A percentile compares a stretch with the other conserved stretches of the same genome.
Conservation (phyloP, 495 filamentous ascomycete genomes). For the Elaphomyces granulatus region DNA sequence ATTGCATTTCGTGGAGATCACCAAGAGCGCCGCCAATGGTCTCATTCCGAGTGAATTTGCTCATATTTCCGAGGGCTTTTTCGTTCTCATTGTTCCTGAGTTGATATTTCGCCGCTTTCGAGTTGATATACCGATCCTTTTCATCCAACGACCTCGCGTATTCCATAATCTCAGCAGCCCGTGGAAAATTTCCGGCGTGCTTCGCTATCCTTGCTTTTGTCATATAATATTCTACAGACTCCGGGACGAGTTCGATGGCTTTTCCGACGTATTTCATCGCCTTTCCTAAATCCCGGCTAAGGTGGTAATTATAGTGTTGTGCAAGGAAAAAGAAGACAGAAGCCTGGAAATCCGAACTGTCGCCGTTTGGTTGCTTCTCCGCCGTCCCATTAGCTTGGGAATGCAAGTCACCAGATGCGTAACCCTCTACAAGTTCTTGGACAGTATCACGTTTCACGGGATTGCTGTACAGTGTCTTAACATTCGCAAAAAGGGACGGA, state of each 20-base stretch:
- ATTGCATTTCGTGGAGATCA: constrained; percentile 96
- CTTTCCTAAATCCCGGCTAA: constrained; percentile 69
- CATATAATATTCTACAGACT: constrained; percentile 85
- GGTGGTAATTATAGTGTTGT: constrained; percentile 89
- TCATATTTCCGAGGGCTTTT: constrained; percentile 72
- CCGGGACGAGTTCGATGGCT: constrained; percentile 56
- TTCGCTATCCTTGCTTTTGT: constrained; percentile 92
- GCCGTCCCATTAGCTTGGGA: constrained; percentile 33
- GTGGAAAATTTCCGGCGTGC: constrained; percentile 64
- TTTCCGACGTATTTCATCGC: constrained; percentile 73
- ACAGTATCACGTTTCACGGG: constrained; percentile 59
- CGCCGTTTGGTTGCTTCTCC: constrained; percentile 35
- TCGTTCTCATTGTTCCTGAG: constrained; percentile 85
- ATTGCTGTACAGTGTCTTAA: constrained; percentile 80
- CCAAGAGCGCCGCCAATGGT: constrained; percentile 73
- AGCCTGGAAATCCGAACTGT: constrained; percentile 45
- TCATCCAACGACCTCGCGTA: constrained; percentile 69
- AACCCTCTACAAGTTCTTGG: constrained; percentile 63
- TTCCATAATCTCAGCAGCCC: constrained; percentile 81
- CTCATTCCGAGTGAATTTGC: constrained; percentile 87
- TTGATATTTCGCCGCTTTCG: constrained; percentile 94
- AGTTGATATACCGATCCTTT: constrained; percentile 94
- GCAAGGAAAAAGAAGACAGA: constrained; percentile 84
- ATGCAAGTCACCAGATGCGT: constrained; percentile 36
- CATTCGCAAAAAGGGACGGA: constrained; percentile 87